Base-by-base conservation (phyloP, 352 stramenopile genomes). In the Globisporangium viniferum region DNA sequence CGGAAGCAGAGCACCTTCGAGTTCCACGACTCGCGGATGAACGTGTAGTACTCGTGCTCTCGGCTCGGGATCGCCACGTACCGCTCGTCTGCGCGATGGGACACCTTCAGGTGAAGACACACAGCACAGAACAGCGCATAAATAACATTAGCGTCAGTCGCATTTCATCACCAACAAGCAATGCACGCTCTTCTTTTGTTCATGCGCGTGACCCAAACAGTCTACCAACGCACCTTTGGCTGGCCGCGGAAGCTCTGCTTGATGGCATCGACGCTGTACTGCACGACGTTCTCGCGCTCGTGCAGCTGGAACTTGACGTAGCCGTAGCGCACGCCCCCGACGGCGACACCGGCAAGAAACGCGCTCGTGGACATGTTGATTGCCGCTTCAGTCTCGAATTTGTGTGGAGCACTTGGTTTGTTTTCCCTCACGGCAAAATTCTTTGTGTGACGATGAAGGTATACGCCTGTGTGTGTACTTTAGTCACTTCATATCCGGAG, bases 11-110 rank as follows among this genome's bases (percentile, higher is more conserved):
- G 55, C 39, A 93, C 81, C 70, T 86, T 84, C 39, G 77, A 72
- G 76, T 93, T 93, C 86, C 86, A 93, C 22, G 75, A 63, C 71
- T 90, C 65, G 56, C 86, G 83, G 51, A 92, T 64, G 72, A 74
- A 79, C 75, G 83, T 89, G 74, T 93, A 93, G 75, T 91, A 93
- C 78, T 92, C 86, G 70, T 93, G 86, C 73, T 93, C 86, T 35
- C 74, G 82, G 71, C 78, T 89, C 35, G 80, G 83, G 64, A 93
- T 66, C 41, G 79, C 59, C 61, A 82, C 80, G 69, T 93, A 93
- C 51, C 84, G 77, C 67, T 87, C 72, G 60, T 88, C 62, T 12
- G 22, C 29, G n/a, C 59, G 66, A 29, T 74, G 68, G 6, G 20
- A 36, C 33, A 57, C 59, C 55, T 68, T 33, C n/a, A 31, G 6